Conservation (phyloP, 2,329 filamentous ascomycete genomes). For the Sporothrix variecibatus region DNA sequence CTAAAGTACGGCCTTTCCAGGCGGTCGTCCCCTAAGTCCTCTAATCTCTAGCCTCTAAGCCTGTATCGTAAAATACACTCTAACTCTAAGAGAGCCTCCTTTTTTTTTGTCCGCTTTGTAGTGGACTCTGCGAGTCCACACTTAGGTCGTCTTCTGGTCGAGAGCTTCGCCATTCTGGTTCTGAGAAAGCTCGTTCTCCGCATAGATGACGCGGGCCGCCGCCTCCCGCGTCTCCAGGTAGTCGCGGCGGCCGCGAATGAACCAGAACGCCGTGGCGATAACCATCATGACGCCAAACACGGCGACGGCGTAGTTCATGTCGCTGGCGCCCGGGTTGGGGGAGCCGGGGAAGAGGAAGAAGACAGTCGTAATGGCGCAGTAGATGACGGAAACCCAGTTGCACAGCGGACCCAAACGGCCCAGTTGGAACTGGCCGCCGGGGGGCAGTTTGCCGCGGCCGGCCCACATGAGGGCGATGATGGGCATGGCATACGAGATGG, state of each 20-base stretch:
- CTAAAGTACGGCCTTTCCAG: not conserved
- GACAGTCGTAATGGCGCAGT: conserved; percentile 29
- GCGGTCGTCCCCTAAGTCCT: not conserved
- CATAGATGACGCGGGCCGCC: conserved; percentile 23
- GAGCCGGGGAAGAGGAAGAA: conserved; percentile 30
- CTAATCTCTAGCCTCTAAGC: not conserved
- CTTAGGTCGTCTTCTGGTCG: not conserved
- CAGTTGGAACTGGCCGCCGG: conserved; percentile 35
- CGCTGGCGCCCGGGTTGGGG: conserved; percentile 25
- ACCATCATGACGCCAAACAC: conserved; percentile 31
- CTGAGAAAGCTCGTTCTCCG: conserved; percentile 14
- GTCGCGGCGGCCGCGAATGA: conserved; percentile 26
- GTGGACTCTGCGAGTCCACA: not conserved
- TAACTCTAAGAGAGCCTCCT: not conserved
- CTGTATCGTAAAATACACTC: not conserved
- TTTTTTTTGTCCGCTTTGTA: too few species aligned
- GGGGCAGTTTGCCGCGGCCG: conserved; percentile 55
- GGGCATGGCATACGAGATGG: conserved; percentile 54
- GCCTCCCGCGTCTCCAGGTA: conserved; percentile 25
- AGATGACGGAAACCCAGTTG: conserved; percentile 29
- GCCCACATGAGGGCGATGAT: conserved; percentile 50
- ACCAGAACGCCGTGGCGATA: conserved; percentile 29
- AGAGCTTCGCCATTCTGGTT: not conserved
- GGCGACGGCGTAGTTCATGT: conserved; percentile 32
- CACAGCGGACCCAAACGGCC: conserved; percentile 23